Conservation (phyloP, 495 filamentous ascomycete species). For the Penicillium cataractarum region DNA sequence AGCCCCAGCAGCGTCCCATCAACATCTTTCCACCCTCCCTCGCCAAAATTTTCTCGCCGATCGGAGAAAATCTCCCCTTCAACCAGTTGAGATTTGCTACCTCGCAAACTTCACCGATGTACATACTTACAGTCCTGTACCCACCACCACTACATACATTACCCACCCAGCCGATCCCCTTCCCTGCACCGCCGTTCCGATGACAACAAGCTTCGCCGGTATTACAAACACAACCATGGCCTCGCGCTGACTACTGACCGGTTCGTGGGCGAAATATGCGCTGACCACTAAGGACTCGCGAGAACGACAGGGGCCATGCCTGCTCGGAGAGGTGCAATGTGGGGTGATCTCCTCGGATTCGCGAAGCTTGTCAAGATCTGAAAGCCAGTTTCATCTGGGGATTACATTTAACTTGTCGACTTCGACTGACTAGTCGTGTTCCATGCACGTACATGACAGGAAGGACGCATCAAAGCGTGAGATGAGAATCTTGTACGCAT, state of each 20-base stretch:
- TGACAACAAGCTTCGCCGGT: constrained; percentile 29
- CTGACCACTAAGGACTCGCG: constrained; percentile 16
- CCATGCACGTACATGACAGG: constrained; percentile 2
- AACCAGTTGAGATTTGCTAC: background rate
- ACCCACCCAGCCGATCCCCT: background rate
- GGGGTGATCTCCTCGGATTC: constrained; percentile 31
- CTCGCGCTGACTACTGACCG: constrained; percentile 22
- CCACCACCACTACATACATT: too few relatives aligned
- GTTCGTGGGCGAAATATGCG: constrained; percentile 21
- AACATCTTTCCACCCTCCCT: background rate
- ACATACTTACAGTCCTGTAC: too few relatives aligned
- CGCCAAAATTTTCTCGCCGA: background rate
- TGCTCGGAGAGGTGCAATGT: constrained; percentile 23
- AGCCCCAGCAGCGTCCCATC: background rate
- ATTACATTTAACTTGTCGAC: constrained; percentile 2
- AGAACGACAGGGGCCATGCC: constrained; percentile 27
- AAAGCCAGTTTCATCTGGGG: constrained; percentile 9
- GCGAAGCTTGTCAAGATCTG: constrained; percentile 35
- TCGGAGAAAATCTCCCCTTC: background rate
- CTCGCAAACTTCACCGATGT: background rate
- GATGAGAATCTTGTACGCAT: background rate
- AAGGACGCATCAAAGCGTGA: background rate
- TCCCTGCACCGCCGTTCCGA: constrained; percentile 12
- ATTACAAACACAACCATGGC: constrained; percentile 15
- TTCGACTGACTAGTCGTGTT: background rate